A percentile compares a stretch with the other conserved stretches of the same genome.
Evolutionary conservation across 345 rosid genomes (phyloP).

Genomic region (Aegle marmelos): DNA sequence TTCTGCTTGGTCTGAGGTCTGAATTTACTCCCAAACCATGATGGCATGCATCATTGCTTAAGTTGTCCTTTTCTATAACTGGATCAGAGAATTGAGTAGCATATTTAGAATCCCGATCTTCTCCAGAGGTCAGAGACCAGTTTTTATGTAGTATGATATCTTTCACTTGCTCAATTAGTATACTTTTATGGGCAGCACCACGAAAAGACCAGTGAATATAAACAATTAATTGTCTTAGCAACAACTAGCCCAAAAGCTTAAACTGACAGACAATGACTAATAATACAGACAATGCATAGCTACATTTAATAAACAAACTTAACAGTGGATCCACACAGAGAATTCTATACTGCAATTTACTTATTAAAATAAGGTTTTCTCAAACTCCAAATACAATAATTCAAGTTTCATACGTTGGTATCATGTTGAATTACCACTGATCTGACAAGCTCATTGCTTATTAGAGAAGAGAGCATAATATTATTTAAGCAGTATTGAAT

Average conservation of each 20-base stretch:
- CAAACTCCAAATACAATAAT: background rate
- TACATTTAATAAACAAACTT: background rate
- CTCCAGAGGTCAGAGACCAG: background rate
- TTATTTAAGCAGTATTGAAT: background rate
- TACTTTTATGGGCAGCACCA: background rate
- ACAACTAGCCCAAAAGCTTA: background rate
- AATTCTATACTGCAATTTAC: background rate
- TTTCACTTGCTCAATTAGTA: background rate
- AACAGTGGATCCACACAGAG: background rate
- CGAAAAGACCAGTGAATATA: background rate
- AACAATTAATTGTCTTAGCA: background rate
- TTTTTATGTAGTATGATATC: background rate
- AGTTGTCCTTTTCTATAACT: background rate
- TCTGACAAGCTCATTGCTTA: background rate
- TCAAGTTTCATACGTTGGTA: background rate
- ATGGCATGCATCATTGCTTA: background rate
- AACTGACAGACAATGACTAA: background rate
- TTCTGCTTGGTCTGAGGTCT: background rate
- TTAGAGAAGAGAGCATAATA: background rate
- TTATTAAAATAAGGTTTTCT: background rate
- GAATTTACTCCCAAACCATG: background rate
- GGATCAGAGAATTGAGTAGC: background rate
- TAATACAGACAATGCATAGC: background rate
- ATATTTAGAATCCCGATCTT: background rate
- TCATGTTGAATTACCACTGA: background rate